Percentiles rank a stretch among this genome's conserved stretches.
Evolutionary conservation across 2,329 filamentous ascomycete genomes (phyloP).

Genomic region (Pyrenochaeta sp.): DNA sequence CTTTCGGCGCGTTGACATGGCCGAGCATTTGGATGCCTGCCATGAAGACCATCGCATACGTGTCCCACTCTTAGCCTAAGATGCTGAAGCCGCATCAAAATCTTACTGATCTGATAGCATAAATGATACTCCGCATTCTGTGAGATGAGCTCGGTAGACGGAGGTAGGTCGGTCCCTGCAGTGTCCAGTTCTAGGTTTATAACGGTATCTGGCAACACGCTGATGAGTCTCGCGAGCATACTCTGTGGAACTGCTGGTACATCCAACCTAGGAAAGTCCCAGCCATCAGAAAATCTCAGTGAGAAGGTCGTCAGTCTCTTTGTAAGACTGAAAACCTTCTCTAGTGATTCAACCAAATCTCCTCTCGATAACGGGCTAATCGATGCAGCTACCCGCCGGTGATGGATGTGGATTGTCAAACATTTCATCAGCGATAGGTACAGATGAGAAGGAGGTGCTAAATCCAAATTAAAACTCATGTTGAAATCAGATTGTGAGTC

Average conservation of each 20-base stretch:
- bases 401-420: slow-evolving; percentile 19
- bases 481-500: background rate
- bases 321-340: background rate
- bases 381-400: slow-evolving; percentile 7
- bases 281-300: slow-evolving; percentile 18
- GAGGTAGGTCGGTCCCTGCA: slow-evolving; percentile 14
- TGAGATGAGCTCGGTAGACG: background rate
- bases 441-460: slow-evolving; percentile 7
- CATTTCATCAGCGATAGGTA: slow-evolving; percentile 15
- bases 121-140: slow-evolving; percentile 4
- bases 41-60: slow-evolving; percentile 11
- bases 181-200: slow-evolving; percentile 22
- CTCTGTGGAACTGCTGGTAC: slow-evolving; percentile 19
- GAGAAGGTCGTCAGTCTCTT: slow-evolving; percentile 17
- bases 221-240: slow-evolving; percentile 12
- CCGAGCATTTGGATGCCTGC: background rate
- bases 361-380: background rate
- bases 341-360: slow-evolving; percentile 12
- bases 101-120: slow-evolving; percentile 19
- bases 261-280: slow-evolving; percentile 20
- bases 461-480: background rate
- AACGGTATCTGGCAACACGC: slow-evolving; percentile 14
- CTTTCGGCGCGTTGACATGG: background rate
- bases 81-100: slow-evolving; percentile 14
- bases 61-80: slow-evolving; percentile 20